A percentile compares a stretch with the other conserved stretches of the same genome.
phyloP scores from a whole-genome alignment of 2,329 filamentous ascomycete species.

The Aspergillus ustus region DNA sequence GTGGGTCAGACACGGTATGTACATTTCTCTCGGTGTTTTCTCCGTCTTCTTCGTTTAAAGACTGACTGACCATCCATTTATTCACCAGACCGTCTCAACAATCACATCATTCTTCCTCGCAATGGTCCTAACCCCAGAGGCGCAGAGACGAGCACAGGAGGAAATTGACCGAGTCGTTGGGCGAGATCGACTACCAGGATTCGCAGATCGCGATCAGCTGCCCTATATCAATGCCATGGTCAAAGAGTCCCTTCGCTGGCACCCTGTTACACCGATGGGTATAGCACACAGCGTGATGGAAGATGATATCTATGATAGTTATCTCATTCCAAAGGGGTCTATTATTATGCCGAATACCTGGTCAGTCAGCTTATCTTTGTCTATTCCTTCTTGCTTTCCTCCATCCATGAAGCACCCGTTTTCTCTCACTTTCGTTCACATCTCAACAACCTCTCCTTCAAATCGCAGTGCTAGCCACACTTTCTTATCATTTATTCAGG shows the following conservation, averaged over 20 bases:
- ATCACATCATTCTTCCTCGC: slow-evolving; percentile 24
- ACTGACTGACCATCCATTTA: neutral
- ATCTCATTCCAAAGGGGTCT: slow-evolving; percentile 41
- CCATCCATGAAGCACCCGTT: neutral
- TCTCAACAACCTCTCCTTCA: too few species aligned
- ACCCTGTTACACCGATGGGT: slow-evolving; percentile 32
- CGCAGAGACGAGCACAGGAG: slow-evolving; percentile 22
- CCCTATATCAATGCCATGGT: slow-evolving; percentile 40
- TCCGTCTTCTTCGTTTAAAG: neutral
- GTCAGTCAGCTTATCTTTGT: slow-evolving; percentile 24
- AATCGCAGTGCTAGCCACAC: neutral
- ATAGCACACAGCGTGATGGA: slow-evolving; percentile 31
- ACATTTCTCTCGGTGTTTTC: accelerated
- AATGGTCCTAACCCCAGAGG: slow-evolving; percentile 21
- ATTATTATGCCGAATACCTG: slow-evolving; percentile 43
- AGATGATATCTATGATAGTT: slow-evolving; percentile 32
- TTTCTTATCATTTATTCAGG: neutral
- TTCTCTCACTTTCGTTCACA: too few species aligned
- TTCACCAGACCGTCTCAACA: slow-evolving; percentile 21
- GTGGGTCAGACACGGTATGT: slow-evolving; percentile 48
- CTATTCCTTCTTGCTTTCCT: too few species aligned
- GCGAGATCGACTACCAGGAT: slow-evolving; percentile 15
- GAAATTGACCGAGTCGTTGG: slow-evolving; percentile 26
- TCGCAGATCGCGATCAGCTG: slow-evolving; percentile 27
- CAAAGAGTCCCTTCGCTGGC: slow-evolving; percentile 40